Evolutionary conservation across 768 basidiomycete genomes (phyloP), one percentile per base, ranked within the genome.

Genomic region (Pleurotus salmoneostramineus): DNA sequence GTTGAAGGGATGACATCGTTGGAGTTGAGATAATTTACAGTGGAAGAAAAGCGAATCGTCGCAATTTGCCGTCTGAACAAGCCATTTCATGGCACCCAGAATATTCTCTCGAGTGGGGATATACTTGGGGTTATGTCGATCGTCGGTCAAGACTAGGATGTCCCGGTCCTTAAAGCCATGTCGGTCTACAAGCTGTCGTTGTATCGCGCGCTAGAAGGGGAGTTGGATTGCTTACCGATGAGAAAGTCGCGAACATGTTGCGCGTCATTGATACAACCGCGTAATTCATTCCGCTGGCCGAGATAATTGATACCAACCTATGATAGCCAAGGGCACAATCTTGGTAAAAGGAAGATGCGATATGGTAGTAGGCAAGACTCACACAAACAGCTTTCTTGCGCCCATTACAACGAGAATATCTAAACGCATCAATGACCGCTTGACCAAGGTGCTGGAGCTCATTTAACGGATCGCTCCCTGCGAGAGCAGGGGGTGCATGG

Each of bases 251-350:
- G 78, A 47, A 93, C 80, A 62, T 87, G 86, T 58, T 75, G 76
- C 3, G 87, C 87, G 66, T 95, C 93, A 61, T 94, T 94, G 64
- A 93, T 79, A 63, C 93, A 94, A 5, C 93, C 93, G 0, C 74
- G 74, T 11, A 94, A 79, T 60, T 81, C 83, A 56, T 83, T 79
- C 2, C 67, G 65, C 49, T 88, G 83, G 0, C 90, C 89, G 8
- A 63, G 65, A 66, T 94, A 94, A 66, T 89, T 89, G 62, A 93
- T 88, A 1, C 91, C 91, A 66, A 94, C 90, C 85, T 87, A 57
- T 21, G 12, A 36, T 59, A 44, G 35, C n/a, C n/a, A 34, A 52
- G 45, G 15, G 11, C 58, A 42, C 36, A 40, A 52, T 43, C 7
- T 48, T 65, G 60, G 33, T 51, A 60, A 36, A 64, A 15, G 5